Conservation (phyloP, 179 eudicot species). For the Camellia oleifera region DNA sequence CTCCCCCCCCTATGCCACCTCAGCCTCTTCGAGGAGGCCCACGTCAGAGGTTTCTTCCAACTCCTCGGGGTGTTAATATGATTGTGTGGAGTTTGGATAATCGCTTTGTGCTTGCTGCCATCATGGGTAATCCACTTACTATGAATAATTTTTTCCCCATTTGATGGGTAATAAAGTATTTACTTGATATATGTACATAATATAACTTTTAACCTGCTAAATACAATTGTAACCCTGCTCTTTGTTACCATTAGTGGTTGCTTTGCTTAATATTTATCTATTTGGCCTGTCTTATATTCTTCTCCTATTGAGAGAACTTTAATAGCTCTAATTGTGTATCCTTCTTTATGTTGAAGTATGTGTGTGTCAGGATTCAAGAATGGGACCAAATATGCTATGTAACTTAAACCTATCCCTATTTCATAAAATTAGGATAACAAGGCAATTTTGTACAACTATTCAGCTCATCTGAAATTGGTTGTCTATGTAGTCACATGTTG, state of each 20-base stretch:
- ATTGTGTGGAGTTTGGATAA: slow-evolving; percentile 98
- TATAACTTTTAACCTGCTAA: not conserved
- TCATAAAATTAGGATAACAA: not conserved
- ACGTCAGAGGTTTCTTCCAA: slow-evolving; percentile 83
- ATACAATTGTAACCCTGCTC: not conserved
- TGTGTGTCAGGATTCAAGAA: not conserved
- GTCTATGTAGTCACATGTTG: not conserved
- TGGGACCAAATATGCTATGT: not conserved
- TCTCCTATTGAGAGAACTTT: not conserved
- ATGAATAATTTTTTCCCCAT: not conserved
- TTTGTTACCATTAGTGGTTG: not conserved
- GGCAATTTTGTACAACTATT: not conserved
- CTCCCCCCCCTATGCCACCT: slow-evolving; percentile 93
- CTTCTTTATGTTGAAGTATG: not conserved
- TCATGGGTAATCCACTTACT: slow-evolving; percentile 63
- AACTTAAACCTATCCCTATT: not conserved
- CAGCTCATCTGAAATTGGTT: not conserved
- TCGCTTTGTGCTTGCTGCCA: slow-evolving; percentile 99
- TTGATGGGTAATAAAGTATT: not conserved
- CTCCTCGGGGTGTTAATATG: slow-evolving; percentile 99
- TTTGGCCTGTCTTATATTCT: not conserved
- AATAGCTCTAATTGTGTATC: not conserved
- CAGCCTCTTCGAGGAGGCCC: slow-evolving; percentile 97
- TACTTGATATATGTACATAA: not conserved
- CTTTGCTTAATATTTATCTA: not conserved